Percentiles rank a stretch among this genome's conserved stretches.
These are phyloP conservation scores for Coelastrella sp. DNA, from an alignment of 139 green algal species.

Conservation along the genomic window DNA sequence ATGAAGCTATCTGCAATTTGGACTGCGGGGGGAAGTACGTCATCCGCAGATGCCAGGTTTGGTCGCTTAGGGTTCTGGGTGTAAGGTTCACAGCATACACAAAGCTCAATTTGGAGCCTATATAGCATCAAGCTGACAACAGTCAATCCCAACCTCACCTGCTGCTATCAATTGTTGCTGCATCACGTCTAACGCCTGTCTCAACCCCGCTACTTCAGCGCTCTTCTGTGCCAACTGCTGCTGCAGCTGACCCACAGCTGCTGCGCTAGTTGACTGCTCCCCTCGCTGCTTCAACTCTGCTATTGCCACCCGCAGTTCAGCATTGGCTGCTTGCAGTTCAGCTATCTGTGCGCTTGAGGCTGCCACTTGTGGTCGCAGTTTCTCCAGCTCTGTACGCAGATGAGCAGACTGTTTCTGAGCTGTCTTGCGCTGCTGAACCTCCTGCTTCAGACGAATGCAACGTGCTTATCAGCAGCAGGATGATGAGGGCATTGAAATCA, in stretches of 20 bases:
- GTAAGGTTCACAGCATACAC: no score
- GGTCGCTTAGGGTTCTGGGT: no score
- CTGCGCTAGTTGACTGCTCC: background rate
- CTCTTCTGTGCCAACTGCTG: slow-evolving; percentile 47
- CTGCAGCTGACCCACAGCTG: slow-evolving; percentile 27
- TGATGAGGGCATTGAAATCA: no score
- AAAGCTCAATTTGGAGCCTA: no score
- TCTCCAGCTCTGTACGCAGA: slow-evolving; percentile 55
- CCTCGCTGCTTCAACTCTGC: slow-evolving; percentile 40
- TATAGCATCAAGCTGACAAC: no score
- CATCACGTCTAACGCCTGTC: slow-evolving; percentile 54
- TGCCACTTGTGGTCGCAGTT: slow-evolving; percentile 56
- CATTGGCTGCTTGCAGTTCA: slow-evolving; percentile 62
- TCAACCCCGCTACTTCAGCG: slow-evolving; percentile 58
- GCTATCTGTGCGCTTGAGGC: slow-evolving; percentile 30
- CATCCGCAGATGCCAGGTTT: no score
- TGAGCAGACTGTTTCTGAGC: slow-evolving; percentile 53
- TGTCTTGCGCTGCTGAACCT: slow-evolving; percentile 61
- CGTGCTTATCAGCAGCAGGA: no score
- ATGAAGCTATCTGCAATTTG: no score
- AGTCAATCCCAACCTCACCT: no score
- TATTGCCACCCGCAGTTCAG: slow-evolving; percentile 53
- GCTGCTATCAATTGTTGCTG: slow-evolving; percentile 49
- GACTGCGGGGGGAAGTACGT: no score
- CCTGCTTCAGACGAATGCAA: no score